Evolutionary conservation across 2,329 filamentous ascomycete genomes (phyloP), one percentile per base, ranked within the genome.

Genomic region (Claviceps arundinis): DNA sequence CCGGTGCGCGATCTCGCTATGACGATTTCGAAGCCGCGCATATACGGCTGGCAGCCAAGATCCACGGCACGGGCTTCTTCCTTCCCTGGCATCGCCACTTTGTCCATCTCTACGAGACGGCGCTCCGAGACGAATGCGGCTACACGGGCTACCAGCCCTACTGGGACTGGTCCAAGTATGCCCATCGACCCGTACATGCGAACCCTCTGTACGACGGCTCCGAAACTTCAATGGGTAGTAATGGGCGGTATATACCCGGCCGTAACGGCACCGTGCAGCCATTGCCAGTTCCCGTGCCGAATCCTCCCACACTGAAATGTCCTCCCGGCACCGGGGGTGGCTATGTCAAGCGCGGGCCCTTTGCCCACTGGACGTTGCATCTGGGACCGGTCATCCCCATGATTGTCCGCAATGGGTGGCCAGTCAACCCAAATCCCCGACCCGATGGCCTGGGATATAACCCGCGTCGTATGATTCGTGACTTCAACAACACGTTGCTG

Each of bases 1-100:
- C 53, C 16, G 53, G 53, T 9, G 50, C 45, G 19, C 46, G 50
- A n/a, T 50, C 47, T n/a, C 50, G 53, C 37, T 43, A 38, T 5
- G 53, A 55, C 22, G 53, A 52, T 30, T 55, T 55, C 40, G 43
- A 34, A 6, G 52, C 22, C 11, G 37, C 53, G 17, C 53, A 55
- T 37, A 52, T 52, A 17, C 14, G 24, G 43, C 24, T 34, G 22
- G 16, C 47, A 40, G 19, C 8, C 11, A 30, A 17, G 14, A 17
- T 43, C 5, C 45, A 37, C 24, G 30, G 1, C 24, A 24, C 47
- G 47, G 53, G 45, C 2, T 11, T 50, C 2, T 42, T 55, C 4
- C 34, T 55, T 4, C 53, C 67, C 9, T 73, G 69, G 70, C 70
- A 73, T 55, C 61, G 70, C 17, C 68, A 68, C 56, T 73, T 68